Conservation (phyloP, 495 filamentous ascomycete genomes). For the Lepidopterella palustris region DNA sequence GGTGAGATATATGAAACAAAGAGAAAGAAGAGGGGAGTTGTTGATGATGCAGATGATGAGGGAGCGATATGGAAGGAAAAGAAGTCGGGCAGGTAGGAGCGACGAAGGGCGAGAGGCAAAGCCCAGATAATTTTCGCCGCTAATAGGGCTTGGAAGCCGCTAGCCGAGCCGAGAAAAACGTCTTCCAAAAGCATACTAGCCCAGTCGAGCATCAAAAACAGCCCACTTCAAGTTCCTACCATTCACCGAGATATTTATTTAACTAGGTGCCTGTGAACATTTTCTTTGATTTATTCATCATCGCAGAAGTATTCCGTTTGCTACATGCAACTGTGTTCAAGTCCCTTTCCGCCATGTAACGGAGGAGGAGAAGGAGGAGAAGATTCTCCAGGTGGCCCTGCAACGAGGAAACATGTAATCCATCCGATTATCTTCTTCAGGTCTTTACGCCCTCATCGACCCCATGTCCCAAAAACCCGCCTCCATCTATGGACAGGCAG, state of each 20-base stretch:
- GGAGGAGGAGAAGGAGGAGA: no score
- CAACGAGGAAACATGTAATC: no score
- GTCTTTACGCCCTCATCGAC: neutral
- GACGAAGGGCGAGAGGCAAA: neutral
- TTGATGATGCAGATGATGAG: neutral
- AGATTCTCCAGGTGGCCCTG: no score
- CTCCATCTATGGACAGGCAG: conserved; percentile 56
- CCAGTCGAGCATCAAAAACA: neutral
- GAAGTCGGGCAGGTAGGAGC: neutral
- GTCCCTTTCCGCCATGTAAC: no score
- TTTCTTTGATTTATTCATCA: no score
- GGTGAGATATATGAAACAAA: neutral
- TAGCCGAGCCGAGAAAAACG: neutral
- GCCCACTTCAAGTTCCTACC: neutral
- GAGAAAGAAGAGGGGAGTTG: neutral
- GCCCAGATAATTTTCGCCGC: conserved; percentile 3
- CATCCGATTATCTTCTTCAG: neutral
- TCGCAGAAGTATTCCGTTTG: no score
- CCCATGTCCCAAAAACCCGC: conserved; percentile 88
- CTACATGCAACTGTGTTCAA: no score
- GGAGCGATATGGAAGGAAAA: neutral
- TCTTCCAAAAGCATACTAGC: neutral
- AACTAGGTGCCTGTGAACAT: no score
- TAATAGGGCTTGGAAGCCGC: no score
- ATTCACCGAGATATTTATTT: no score